phyloP scores from a whole-genome alignment of 78 protist species.

The Thecamonas trahens region DNA sequence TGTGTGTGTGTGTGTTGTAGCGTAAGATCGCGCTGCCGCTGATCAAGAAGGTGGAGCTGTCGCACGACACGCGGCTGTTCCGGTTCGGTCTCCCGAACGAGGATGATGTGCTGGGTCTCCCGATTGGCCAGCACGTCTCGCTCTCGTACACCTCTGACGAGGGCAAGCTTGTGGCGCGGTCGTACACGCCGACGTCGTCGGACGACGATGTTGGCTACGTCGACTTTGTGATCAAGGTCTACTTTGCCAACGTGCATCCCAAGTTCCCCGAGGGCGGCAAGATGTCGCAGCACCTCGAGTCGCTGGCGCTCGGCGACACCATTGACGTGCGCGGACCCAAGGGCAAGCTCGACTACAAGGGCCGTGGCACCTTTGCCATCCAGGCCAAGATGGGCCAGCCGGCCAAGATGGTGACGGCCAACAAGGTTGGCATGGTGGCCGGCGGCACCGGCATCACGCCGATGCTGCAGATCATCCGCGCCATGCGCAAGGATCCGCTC shows the following conservation, averaged over 20 bases:
- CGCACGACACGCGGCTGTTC: constrained; percentile 10
- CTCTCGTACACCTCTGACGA: constrained; percentile 9
- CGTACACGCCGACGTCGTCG: constrained; percentile 60
- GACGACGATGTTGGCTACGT: constrained; percentile 52
- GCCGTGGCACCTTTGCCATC: not conserved
- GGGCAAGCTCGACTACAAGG: constrained; percentile 26
- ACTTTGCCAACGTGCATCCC: constrained; percentile 32
- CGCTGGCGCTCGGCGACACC: constrained; percentile 48
- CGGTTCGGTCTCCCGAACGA: constrained; percentile 29
- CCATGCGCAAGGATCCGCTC: constrained; percentile 20
- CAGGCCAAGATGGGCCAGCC: not conserved
- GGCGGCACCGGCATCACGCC: constrained; percentile 74
- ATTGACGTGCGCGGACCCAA: constrained; percentile 48
- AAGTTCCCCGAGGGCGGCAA: constrained; percentile 53
- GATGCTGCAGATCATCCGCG: constrained; percentile 27
- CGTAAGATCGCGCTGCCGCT: too few species aligned
- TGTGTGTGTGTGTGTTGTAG: too few species aligned
- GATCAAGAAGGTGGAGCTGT: too few species aligned
- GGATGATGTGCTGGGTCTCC: constrained; percentile 38
- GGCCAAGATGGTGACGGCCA: not conserved
- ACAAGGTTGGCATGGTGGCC: constrained; percentile 39
- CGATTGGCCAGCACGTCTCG: constrained; percentile 43
- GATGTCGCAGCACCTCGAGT: constrained; percentile 49
- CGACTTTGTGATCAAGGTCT: constrained; percentile 63
- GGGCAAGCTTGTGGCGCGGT: constrained; percentile 34